Evolutionary conservation across 1,284 basidiomycete species (phyloP), one percentile per base, ranked within the genome.

Genomic region (Cutaneotrichosporon sp.): DNA sequence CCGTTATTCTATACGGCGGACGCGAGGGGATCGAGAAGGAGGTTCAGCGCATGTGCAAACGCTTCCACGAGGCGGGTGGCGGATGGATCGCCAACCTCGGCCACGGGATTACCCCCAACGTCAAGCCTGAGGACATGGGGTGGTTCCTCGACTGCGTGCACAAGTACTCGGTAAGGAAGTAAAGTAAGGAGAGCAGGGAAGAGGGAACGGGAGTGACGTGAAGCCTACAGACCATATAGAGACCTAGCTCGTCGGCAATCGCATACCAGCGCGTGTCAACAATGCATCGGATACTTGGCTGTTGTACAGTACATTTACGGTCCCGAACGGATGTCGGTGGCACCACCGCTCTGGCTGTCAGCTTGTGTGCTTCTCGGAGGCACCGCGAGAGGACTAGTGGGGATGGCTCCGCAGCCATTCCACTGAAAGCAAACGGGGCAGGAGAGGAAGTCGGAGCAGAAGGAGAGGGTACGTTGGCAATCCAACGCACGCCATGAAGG

Each of bases 1-100:
- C 92, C 12, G 82, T 82, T 46, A 79, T 92, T 38, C 78, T 98
- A 42, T 91, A 93, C 61, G 93, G 89, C 41, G 90, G 91, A 2
- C 80, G 78, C 58, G 86, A 87, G 19, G 90, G 91, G 8, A 97
- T 98, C 65, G 88, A 93, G 75, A 74, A 76, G 46, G 85, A 90
- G 64, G 90, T 97, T 34, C 84, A 89, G 77, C 79, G 86, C 62
- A 87, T 94, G 81, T 84, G 85, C 57, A 79, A 82, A 59, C 81
- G 81, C 20, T 97, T 97, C 77, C 79, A 75, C 54, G 20, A 54
- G 49, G 52, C 52, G 3, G 81, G 81, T 5, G 74, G 73, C 38
- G 86, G 83, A 7, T 96, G 91, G 90, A 97, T 98, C 66, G 88
- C 88, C 24, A 98, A 98, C 75, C 77, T 99, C 29, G 96, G 96